These are phyloP conservation scores for Eimeria necatrix DNA, from an alignment of 169 alveolate species.

Conservation along the genomic window DNA sequence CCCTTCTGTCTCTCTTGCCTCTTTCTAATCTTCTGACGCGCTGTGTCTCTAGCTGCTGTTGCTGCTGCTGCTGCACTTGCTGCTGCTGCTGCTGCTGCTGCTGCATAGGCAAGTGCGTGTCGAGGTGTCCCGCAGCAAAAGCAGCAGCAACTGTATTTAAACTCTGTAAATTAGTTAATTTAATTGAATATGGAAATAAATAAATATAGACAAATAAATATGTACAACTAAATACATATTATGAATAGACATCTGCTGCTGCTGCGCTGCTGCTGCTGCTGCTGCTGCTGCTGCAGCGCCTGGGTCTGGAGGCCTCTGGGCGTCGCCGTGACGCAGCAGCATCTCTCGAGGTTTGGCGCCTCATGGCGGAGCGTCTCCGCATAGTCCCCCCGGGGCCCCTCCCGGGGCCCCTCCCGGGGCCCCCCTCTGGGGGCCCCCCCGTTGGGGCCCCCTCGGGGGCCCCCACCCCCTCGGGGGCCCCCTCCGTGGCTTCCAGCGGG, in stretches of 20 bases:
- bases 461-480: too few species aligned
- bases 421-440: too few species aligned
- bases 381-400: slow-evolving; percentile 17
- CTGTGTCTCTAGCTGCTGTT: neutral
- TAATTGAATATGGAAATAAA: neutral
- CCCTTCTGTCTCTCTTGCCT: neutral
- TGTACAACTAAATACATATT: neutral
- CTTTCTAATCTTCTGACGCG: neutral
- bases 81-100: too few species aligned
- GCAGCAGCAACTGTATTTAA: too few species aligned
- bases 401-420: neutral
- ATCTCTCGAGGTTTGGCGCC: slow-evolving; percentile 20
- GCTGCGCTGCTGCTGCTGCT: neutral
- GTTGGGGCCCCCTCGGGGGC: too few species aligned
- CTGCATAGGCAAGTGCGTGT: too few species aligned
- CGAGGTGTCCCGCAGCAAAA: too few species aligned
- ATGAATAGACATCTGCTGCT: neutral
- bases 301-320: neutral
- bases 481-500: too few species aligned
- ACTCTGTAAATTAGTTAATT: neutral
- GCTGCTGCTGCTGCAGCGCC: slow-evolving; percentile 4
- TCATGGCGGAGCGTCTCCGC: slow-evolving; percentile 66
- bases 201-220: neutral
- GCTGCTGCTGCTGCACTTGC: neutral
- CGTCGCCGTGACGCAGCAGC: neutral